Evolutionary conservation across 2,329 filamentous ascomycete species (phyloP).

Genomic region (Xylaria sp.): DNA sequence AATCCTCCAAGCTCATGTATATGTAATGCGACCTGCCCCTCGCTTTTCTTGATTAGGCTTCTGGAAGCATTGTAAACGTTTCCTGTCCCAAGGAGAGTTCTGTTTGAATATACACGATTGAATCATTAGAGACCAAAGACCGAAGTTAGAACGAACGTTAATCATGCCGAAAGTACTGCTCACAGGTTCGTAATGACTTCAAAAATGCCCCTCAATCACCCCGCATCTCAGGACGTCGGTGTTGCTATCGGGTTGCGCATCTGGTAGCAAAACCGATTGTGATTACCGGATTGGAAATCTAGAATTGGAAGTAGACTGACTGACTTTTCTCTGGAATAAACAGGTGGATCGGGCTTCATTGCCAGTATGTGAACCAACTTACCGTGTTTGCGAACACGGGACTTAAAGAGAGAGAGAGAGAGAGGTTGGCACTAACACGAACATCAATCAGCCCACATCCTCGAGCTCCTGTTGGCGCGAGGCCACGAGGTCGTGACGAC

Average conservation of each 20-base stretch:
- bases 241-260: not conserved
- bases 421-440: constrained; percentile 18
- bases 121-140: not conserved
- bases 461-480: constrained; percentile 63
- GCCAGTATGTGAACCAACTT: constrained; percentile 54
- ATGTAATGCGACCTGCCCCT: constrained; percentile 15
- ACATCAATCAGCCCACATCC: constrained; percentile 60
- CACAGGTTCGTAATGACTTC: constrained; percentile 53
- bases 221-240: constrained; percentile 5
- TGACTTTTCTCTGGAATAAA: not conserved
- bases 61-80: constrained; percentile 7
- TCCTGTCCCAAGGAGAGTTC: not conserved
- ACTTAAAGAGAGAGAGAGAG: not conserved
- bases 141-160: constrained; percentile 4
- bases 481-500: constrained; percentile 66
- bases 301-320: constrained; percentile 24
- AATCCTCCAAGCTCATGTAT: constrained; percentile 5
- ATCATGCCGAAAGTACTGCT: constrained; percentile 61
- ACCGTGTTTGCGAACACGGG: not conserved
- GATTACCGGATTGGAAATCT: not conserved
- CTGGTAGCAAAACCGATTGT: not conserved
- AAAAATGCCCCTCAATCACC: constrained; percentile 7
- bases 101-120: constrained; percentile 1
- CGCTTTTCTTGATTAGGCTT: not conserved
- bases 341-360: constrained; percentile 65